These are phyloP conservation scores for Bonia amplexicaulis DNA, from an alignment of 176 grass and related monocot genomes.

Conservation along the genomic window DNA sequence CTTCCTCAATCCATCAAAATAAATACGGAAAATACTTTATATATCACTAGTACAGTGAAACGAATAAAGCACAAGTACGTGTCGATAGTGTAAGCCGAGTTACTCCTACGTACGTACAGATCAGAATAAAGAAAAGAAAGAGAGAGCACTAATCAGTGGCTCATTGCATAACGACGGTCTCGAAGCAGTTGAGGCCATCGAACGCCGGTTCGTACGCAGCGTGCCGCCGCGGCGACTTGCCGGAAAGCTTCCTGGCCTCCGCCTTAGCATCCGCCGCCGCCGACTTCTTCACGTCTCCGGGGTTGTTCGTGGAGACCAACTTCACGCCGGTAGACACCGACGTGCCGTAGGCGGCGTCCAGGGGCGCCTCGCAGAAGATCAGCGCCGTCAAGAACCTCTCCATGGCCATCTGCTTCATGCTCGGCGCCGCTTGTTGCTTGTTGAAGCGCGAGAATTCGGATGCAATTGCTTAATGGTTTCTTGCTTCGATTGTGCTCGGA, in stretches of 20 bases:
- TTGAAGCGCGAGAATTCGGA: neutral
- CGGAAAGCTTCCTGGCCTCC: neutral
- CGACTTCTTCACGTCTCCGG: neutral
- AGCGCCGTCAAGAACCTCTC: slow-evolving; percentile 16
- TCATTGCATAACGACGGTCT: neutral
- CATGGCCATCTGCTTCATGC: neutral
- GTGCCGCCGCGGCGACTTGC: neutral
- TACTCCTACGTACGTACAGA: neutral
- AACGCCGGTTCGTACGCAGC: neutral
- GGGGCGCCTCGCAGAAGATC: slow-evolving; percentile 31
- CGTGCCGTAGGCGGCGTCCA: neutral
- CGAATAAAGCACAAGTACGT: neutral
- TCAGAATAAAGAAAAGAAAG: neutral
- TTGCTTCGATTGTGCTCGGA: neutral
- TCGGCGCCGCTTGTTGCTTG: neutral
- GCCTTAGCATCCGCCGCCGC: neutral
- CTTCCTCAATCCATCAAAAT: neutral
- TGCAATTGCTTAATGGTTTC: neutral
- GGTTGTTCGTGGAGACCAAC: neutral
- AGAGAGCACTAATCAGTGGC: neutral
- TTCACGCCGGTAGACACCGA: neutral
- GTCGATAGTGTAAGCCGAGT: neutral
- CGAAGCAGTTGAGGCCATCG: slow-evolving; percentile 18
- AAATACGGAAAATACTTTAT: neutral
- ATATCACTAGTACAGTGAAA: neutral